phyloP scores from a whole-genome alignment of 2,329 filamentous ascomycete species.

The Exophiala phaeomuriformis region DNA sequence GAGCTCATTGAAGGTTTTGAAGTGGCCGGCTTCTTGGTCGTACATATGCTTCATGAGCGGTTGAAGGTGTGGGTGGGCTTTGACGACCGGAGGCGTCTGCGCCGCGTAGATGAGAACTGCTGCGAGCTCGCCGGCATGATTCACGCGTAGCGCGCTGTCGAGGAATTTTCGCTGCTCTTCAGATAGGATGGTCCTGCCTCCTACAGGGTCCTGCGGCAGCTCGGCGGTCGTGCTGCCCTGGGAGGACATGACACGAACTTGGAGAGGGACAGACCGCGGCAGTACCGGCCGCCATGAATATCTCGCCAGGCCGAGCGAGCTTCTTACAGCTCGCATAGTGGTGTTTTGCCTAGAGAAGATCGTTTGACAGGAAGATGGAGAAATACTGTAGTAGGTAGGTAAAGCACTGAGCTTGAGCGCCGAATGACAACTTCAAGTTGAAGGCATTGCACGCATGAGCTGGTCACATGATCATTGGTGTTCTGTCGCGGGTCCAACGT shows the following conservation, averaged over 20 bases:
- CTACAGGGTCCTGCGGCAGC: conserved; percentile 19
- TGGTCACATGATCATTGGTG: neutral
- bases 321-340: neutral
- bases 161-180: conserved; percentile 66
- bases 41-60: conserved; percentile 97
- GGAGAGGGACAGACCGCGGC: neutral
- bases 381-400: too few relatives aligned
- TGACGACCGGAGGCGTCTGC: conserved; percentile 74
- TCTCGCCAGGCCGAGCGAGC: neutral
- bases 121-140: conserved; percentile 95
- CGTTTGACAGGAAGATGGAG: too few relatives aligned
- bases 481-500: neutral
- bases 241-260: conserved; percentile 9
- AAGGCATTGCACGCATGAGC: neutral
- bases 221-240: conserved; percentile 27
- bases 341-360: neutral
- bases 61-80: conserved; percentile 76
- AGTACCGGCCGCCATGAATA: neutral
- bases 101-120: conserved; percentile 89
- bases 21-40: conserved; percentile 85
- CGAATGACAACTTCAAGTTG: neutral
- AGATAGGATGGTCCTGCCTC: conserved; percentile 53
- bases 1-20: conserved; percentile 75
- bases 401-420: neutral
- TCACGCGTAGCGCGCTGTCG: conserved; percentile 78